Base-by-base conservation (phyloP, 208 protist genomes). In the Leishmania guyanensis region DNA sequence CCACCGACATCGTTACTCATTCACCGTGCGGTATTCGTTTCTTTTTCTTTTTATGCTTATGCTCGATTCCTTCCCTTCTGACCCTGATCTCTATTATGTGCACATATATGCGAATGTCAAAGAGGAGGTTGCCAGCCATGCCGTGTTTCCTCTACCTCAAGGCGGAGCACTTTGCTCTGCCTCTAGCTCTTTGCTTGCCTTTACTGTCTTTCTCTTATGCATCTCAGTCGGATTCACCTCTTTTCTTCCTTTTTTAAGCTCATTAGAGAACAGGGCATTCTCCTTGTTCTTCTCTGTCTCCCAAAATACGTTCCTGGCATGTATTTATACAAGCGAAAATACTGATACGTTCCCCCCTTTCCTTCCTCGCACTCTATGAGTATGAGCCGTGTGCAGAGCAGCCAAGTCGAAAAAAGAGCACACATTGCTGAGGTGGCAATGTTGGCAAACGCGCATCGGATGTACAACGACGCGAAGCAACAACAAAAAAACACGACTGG, bases 241-340 rank as follows among this genome's bases (percentile, higher is more conserved):
- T 78, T 70, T 66, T 64, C 54, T 78, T 78, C 79, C 78, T 82
- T 82, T 33, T 82, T 51, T 54, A 71, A 39, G 9, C 43, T 50
- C 64, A 56, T 69, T 56, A 16, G 26, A 84, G 78, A 8, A 76
- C 50, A 69, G 51, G 39, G 8, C 29, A 70, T 22, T 64, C 17
- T n/a, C 68, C 60, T 81, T 9, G 33, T 81, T 60, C 51, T 76
- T 29, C 39, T 64, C 51, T 77, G 74, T 43, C 36, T 69, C 29
- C 20, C 26, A n/a, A 60, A 77, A 60, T 46, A 20, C 29, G 29
- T 46, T 10, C 14, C 46, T 17, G 9, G 29, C 17, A 51, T 50
- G 29, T 22, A 6, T 29, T 36, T 46, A 71, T 79, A 78, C 58
- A 36, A 29, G 33, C 54, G 68, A 84, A 76, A 33, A 39, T 20